Base-by-base conservation (phyloP, 805 yeast species). In the Zygotorulaspora florentina region DNA sequence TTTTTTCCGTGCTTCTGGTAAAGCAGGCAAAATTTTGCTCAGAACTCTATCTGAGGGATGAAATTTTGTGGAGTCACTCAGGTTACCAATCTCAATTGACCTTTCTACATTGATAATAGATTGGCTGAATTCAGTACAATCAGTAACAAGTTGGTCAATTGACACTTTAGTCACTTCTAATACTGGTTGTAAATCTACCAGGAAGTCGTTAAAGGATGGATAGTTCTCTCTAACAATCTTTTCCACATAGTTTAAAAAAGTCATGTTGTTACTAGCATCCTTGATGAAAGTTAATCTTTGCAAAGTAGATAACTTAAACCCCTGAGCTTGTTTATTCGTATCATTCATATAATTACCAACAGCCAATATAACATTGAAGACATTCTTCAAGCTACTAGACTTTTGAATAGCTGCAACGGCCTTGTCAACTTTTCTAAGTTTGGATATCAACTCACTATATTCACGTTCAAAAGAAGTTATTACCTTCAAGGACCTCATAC, bases 291-390 rank as follows among this genome's bases (percentile, higher is more conserved):
- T 87, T 47, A 93, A 74, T 55, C 98, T 72, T 59, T 89, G 96
- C 43, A 93, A 73, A n/a, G 96, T 87, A 37, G 87, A 83, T 48
- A 93, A 71, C 58, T 85, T 85, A 74, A 95, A 95, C 2, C 99
- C 99, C 53, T 79, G 76, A 1, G 97, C 98, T 63, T 89, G 96
- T 57, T 89, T 90, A 2, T 87, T 74, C n/a, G 80, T 72, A 58
- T 89, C 96, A 63, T 95, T 93, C 99, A 93, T 93, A 64, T 83
- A 91, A 64, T 93, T 93, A 48, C 99, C 99, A 41, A 93, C 93
- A 3, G 90, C 83, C 52, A 90, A 71, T 50, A 93, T 91, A 39
- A 93, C 80, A 46, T 87, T 89, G 58, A 95, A 76, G 12, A 93
- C 81, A 45, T 79, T 76, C 50, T 81, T 77, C 59, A 95, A 73